Base-by-base conservation (phyloP, 1,139 yeast genomes). In the Tardiomyces digboiensis region DNA sequence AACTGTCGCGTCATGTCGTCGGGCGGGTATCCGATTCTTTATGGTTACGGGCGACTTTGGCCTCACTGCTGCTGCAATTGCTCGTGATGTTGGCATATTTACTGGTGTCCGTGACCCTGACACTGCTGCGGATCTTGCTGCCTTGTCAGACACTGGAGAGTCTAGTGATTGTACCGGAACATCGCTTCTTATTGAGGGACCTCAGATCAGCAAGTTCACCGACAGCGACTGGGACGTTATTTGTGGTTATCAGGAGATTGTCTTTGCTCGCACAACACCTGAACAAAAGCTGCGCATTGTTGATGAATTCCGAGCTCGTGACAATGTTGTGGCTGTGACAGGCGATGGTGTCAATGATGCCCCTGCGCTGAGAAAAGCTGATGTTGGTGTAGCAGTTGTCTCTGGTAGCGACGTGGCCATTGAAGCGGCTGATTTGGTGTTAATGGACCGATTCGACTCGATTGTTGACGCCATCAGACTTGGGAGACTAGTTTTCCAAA, bases 301-400 rank as follows among this genome's bases (percentile, higher is more conserved):
- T 57, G 89, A 83, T 37, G 91, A 93, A 0, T 70, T 84, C 39
- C 91, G 82, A 55, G 75, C 93, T 51, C 74, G 89, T 49, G 62
- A 70, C 16, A 78, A 77, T 51, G 80, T 78, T 57, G 79, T 81
- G 52, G 93, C 91, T 26, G 83, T 83, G 93, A 83, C 94, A 38
- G 94, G 93, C 53, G 93, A 83, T 62, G 93, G 93, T 53, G 89
- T 83, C 43, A 84, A 84, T 59, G 93, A 84, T 61, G 82, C 91
- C 3, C 94, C 93, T 18, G 78, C 87, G 3, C 71, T 84, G 62
- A 82, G 82, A 59, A 79, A 76, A 51, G 85, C 93, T 1, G 91
- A 84, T 62, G 87, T 84, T 46, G 93, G 94, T 54, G 82, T 83
- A 59, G 87, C 89, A n/a, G 82, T 82, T 89, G 91, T 91, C 42